Evolutionary conservation across 1,139 yeast species (phyloP).

Genomic region (Arxiozyma bovina): DNA sequence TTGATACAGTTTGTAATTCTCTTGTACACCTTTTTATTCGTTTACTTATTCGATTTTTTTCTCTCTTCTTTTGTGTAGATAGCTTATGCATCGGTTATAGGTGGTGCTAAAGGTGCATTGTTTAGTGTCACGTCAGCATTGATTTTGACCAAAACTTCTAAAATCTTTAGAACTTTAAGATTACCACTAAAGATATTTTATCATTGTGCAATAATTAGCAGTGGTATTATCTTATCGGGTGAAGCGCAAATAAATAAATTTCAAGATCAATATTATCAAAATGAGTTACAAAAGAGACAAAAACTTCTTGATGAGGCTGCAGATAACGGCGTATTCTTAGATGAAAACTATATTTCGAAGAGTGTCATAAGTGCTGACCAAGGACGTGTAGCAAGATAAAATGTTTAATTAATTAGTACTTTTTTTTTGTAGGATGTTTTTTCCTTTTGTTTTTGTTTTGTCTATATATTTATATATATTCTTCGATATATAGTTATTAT

Average conservation of each 20-base stretch:
- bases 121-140: conserved; percentile 31
- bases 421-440: background rate
- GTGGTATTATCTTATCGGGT: conserved; percentile 35
- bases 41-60: background rate
- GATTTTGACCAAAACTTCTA: conserved; percentile 29
- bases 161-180: conserved; percentile 32
- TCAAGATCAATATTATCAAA: conserved; percentile 27
- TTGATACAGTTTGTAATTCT: background rate
- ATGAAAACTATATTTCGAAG: conserved; percentile 22
- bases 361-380: conserved; percentile 14
- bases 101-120: conserved; percentile 35
- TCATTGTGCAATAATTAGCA: conserved; percentile 35
- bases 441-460: background rate
- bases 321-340: conserved; percentile 35
- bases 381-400: background rate
- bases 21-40: background rate
- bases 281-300: conserved; percentile 30
- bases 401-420: background rate
- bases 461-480: background rate
- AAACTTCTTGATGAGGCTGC: conserved; percentile 36
- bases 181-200: conserved; percentile 35
- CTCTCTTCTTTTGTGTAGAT: conserved; percentile 15
- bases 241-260: conserved; percentile 33
- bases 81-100: conserved; percentile 31
- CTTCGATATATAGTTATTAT: background rate